Percentiles rank a stretch among this genome's conserved stretches.
Conservation (phyloP, 2,329 filamentous ascomycete species). For the Exophiala sp. region DNA sequence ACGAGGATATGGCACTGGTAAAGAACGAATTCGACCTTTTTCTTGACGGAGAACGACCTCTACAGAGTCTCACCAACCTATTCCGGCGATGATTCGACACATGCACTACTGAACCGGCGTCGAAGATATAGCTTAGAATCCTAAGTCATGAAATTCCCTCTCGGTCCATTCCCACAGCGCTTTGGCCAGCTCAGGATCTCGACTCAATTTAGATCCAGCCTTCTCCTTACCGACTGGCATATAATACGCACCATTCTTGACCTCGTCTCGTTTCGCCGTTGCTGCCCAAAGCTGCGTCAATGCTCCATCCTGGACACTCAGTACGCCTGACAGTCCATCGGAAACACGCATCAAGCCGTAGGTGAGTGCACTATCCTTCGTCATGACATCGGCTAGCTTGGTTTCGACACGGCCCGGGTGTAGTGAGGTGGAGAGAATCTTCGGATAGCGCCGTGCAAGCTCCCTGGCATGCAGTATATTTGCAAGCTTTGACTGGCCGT, state of each 20-base stretch:
- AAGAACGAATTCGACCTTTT: constrained; percentile 42
- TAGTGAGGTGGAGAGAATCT: constrained; percentile 42
- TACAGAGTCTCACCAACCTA: too few relatives aligned
- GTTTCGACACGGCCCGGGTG: constrained; percentile 51
- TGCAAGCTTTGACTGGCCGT: constrained; percentile 50
- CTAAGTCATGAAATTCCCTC: background rate
- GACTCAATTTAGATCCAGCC: constrained; percentile 21
- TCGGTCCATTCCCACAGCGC: constrained; percentile 40
- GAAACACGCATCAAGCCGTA: background rate
- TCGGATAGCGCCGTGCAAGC: constrained; percentile 43
- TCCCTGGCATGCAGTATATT: constrained; percentile 47
- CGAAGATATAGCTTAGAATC: too few relatives aligned
- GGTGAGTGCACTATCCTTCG: background rate
- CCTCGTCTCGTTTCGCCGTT: constrained; percentile 28
- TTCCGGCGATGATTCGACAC: too few relatives aligned
- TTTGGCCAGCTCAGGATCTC: constrained; percentile 31
- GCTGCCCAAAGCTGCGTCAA: constrained; percentile 44
- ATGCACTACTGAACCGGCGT: too few relatives aligned
- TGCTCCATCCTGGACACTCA: constrained; percentile 35
- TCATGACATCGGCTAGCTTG: constrained; percentile 33
- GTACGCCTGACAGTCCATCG: constrained; percentile 6
- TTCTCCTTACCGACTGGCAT: constrained; percentile 34
- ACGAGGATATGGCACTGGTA: constrained; percentile 44
- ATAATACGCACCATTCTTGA: constrained; percentile 44
- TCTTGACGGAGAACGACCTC: constrained; percentile 14